A percentile compares a stretch with the other conserved stretches of the same genome.
phyloP scores from a whole-genome alignment of 75 land plant genomes.

The Pinus taeda region DNA sequence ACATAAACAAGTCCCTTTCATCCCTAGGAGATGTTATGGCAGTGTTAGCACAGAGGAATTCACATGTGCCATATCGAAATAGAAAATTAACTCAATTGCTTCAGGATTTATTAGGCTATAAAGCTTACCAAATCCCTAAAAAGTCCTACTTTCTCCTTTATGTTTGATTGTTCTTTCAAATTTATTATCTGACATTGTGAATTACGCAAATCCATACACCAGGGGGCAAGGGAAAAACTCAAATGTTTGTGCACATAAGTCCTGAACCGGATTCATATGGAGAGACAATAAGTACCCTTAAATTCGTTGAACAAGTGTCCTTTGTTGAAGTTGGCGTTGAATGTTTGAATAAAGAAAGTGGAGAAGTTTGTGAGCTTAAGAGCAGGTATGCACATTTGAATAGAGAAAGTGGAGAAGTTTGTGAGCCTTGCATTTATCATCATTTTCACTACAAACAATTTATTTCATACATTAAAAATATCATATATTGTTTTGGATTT shows the following conservation, averaged over 20 bases:
- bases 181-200: not conserved
- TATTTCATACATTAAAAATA: too few relatives aligned
- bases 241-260: slow-evolving; percentile 82
- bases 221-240: slow-evolving; percentile 77
- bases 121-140: not conserved
- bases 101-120: slow-evolving; percentile 85
- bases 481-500: too few relatives aligned
- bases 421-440: too few relatives aligned
- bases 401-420: too few relatives aligned
- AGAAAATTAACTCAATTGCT: slow-evolving; percentile 93
- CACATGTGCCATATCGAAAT: slow-evolving; percentile 92
- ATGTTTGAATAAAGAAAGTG: slow-evolving; percentile 58
- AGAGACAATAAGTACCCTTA: slow-evolving; percentile 76
- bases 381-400: slow-evolving; percentile 35
- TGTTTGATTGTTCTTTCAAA: not conserved
- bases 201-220: not conserved
- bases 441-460: too few relatives aligned
- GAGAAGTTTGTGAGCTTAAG: slow-evolving; percentile 59
- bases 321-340: slow-evolving; percentile 81
- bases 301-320: slow-evolving; percentile 75
- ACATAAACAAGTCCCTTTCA: slow-evolving; percentile 87
- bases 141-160: not conserved
- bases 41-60: slow-evolving; percentile 71
- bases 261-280: slow-evolving; percentile 66
- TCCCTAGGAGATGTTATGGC: slow-evolving; percentile 90